These are phyloP conservation scores for Aurifilum marmelostoma DNA, from an alignment of 2,329 filamentous ascomycete genomes.

Conservation along the genomic window DNA sequence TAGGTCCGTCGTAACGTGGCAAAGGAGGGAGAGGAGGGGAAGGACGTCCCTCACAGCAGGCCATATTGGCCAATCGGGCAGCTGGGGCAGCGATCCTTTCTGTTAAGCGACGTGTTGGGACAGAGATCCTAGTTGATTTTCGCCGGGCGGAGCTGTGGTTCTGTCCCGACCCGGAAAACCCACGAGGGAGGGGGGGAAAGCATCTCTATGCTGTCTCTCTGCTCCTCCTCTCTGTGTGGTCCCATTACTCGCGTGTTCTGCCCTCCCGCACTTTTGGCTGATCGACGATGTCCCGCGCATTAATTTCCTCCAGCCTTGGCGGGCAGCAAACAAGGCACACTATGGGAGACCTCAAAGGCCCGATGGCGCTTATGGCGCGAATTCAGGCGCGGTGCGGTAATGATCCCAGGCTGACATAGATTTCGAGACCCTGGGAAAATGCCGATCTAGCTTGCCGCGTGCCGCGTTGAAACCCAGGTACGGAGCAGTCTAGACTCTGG, in stretches of 20 bases:
- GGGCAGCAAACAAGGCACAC: neutral
- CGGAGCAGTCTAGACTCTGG: constrained; percentile 11
- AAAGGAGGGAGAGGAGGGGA: neutral
- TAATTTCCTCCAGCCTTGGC: constrained; percentile 9
- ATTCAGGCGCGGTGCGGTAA: constrained; percentile 22
- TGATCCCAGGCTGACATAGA: constrained; percentile 9
- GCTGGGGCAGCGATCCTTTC: constrained; percentile 8
- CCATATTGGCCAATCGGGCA: neutral
- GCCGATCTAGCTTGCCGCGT: constrained; percentile 22
- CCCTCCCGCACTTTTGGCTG: neutral
- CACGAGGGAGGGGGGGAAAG: neutral
- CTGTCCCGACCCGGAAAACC: neutral
- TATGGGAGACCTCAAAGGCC: constrained; percentile 4
- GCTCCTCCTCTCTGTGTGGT: neutral
- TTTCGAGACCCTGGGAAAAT: constrained; percentile 21
- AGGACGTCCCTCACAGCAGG: neutral
- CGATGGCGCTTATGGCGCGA: constrained; percentile 27
- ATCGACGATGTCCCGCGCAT: neutral
- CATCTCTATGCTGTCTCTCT: neutral
- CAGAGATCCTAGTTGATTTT: neutral
- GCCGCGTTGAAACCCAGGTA: constrained; percentile 18
- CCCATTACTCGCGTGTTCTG: neutral
- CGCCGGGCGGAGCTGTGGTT: neutral
- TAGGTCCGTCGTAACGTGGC: neutral
- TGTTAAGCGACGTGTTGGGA: neutral